Base-by-base conservation (phyloP, 2,329 filamentous ascomycete genomes). In the Fusarium keratoplasticum region DNA sequence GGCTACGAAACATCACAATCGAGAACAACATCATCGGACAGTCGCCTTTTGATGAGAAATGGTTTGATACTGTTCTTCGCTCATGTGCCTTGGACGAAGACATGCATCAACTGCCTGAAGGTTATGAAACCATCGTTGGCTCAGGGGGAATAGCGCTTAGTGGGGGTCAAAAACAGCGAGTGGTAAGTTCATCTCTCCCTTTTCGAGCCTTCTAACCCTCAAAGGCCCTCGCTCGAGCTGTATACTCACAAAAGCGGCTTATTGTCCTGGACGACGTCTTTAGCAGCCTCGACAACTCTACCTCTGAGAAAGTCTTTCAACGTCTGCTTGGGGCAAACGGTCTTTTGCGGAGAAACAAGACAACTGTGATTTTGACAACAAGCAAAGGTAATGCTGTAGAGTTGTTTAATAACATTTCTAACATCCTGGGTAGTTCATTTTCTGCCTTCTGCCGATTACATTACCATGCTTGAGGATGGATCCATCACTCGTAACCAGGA, bases 201-300 rank as follows among this genome's bases (percentile, higher is more conserved):
- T n/a, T 10, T 16, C 3, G 13, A 63, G 10, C 11, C 20, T 2
- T 31, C 61, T 64, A 29, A 62, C 33, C 1, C 25, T 3, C 27
- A 2, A 14, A 85, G 79, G 82, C 84, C 4, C 76, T 88, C 2
- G 87, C 87, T 5, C 81, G 87, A 18, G 86, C 86, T 1, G 76
- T 88, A 0, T 89, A 87, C 66, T 80, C 83, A 1, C 71, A 80
- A 10, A 79, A 76, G 8, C 74, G 81, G 2, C 76, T 87, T 1
- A 20, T 86, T 1, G 35, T 89, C 4, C 74, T 89, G 1, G 87
- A 89, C 64, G 86, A 89, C 61, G 77, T 82, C 0, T 83, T 88
- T 38, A 85, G 85, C 57, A 84, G 82, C 0, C 79, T 88, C 3
- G 87, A 88, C 66, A 80, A 81, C 2, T 77, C 82, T 5, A 89